Evolutionary conservation across 1,284 basidiomycete species (phyloP), one percentile per base, ranked within the genome.

Genomic region (Moesziomyces globuligerus): DNA sequence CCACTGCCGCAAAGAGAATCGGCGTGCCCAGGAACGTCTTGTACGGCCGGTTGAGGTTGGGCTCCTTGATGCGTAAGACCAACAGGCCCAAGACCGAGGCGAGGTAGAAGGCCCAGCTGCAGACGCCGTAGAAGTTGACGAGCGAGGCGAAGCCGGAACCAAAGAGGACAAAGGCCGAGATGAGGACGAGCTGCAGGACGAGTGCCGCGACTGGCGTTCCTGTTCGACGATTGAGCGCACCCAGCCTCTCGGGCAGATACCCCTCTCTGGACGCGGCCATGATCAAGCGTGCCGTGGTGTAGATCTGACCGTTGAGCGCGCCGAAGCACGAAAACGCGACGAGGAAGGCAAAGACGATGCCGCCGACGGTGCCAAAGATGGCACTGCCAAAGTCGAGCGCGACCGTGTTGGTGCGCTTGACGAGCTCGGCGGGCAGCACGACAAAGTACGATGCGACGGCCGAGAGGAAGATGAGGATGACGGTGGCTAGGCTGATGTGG

Each of bases 401-500:
- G 18, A 97, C 92, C 0, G 94, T 97, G 74, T 98, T 98, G 66
- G 83, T 84, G 8, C 83, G 78, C 6, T 81, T 79, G 1, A 85
- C 83, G 25, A 85, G 72, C 57, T 88, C 88, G 81, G 90, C 90
- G 69, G 94, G 90, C 86, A 72, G 87, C 91, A 96, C 93, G 18
- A 93, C 88, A 73, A 98, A 95, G 84, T 98, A 98, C 0, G 93
- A 89, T 9, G 94, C 73, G 81, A 97, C 97, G 8, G 91, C 90
- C 3, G 90, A 84, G 4, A 94, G 80, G 81, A 95, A 97, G 38
- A 94, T 85, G 10, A 91, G 87, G 54, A 87, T 88, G 36, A 93
- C 91, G 29, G 90, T 86, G 0, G 86, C 84, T 89, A 97, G 93
- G 72, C 93, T 95, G 4, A 86, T 85, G 81, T 97, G 94, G 43